Percentiles rank a stretch among this genome's conserved stretches.
These are phyloP conservation scores for Melampsora americana DNA, from an alignment of 1,284 basidiomycete genomes.

Conservation along the genomic window DNA sequence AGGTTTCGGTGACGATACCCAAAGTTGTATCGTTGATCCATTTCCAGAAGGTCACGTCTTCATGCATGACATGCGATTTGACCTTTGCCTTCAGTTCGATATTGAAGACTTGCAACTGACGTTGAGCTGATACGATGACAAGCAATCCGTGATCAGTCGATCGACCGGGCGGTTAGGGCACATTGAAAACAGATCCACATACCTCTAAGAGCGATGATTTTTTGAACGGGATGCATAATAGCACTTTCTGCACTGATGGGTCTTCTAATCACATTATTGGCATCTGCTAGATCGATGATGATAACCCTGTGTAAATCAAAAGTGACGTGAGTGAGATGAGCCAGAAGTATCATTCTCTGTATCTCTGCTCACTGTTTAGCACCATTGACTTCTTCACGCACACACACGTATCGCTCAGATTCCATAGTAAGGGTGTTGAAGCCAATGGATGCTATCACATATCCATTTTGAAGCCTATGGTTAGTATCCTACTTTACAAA, in stretches of 20 bases:
- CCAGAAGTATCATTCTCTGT: neutral
- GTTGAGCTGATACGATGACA: slow-evolving; percentile 65
- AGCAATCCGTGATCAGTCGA: slow-evolving; percentile 48
- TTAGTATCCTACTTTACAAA: neutral
- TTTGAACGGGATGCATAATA: slow-evolving; percentile 96
- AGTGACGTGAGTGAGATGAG: neutral
- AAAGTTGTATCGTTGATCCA: slow-evolving; percentile 90
- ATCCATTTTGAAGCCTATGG: neutral
- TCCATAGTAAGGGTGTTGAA: slow-evolving; percentile 96
- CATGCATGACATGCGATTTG: slow-evolving; percentile 88
- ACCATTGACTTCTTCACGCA: slow-evolving; percentile 81
- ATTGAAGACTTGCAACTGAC: slow-evolving; percentile 97
- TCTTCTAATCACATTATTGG: slow-evolving; percentile 90
- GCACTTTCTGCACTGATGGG: slow-evolving; percentile 97
- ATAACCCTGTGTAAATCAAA: slow-evolving; percentile 62
- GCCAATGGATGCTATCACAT: slow-evolving; percentile 71
- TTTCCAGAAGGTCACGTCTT: slow-evolving; percentile 98
- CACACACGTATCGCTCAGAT: slow-evolving; percentile 94
- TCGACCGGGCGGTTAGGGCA: neutral
- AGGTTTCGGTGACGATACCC: slow-evolving; percentile 89
- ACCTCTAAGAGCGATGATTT: slow-evolving; percentile 77
- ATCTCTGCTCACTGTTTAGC: slow-evolving; percentile 65
- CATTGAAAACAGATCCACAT: neutral
- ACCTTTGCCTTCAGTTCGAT: slow-evolving; percentile 96
- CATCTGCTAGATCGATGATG: slow-evolving; percentile 91